Percentiles rank a stretch among this genome's conserved stretches.
phyloP scores from a whole-genome alignment of 2,329 filamentous ascomycete species.

The Penicillium hesseltinei region DNA sequence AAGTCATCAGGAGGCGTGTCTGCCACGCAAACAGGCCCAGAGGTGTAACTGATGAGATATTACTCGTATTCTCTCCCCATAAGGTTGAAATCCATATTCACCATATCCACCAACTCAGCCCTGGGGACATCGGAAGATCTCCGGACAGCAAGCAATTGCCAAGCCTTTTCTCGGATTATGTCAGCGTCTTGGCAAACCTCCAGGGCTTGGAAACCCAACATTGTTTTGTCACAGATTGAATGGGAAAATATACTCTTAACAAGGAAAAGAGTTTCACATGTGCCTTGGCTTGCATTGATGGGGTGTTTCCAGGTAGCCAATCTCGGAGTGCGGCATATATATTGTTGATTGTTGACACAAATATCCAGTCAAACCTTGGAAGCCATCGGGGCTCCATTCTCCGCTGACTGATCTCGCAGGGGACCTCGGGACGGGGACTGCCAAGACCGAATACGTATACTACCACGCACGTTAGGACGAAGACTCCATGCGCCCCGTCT shows the following conservation, averaged over 20 bases:
- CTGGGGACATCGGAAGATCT: no score
- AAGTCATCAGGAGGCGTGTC: no score
- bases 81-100: no score
- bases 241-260: not conserved
- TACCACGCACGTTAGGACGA: not conserved
- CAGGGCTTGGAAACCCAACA: no score
- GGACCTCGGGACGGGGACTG: not conserved
- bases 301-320: no score
- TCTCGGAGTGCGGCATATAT: not conserved
- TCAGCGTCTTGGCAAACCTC: not conserved
- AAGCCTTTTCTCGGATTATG: not conserved
- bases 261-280: not conserved
- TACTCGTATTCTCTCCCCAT: no score
- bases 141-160: slow-evolving; percentile 5
- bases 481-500: not conserved
- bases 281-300: not conserved
- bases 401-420: slow-evolving; percentile 2
- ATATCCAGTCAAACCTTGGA: not conserved
- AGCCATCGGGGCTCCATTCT: not conserved
- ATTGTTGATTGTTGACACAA: not conserved
- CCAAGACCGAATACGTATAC: slow-evolving; percentile 6
- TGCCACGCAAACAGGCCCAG: no score
- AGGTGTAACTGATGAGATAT: no score
- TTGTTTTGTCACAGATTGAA: not conserved
- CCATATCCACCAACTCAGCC: no score